A percentile compares a stretch with the other conserved stretches of the same genome.
Conservation (phyloP, 2,329 filamentous ascomycete species). For the Orbilia javanica region DNA sequence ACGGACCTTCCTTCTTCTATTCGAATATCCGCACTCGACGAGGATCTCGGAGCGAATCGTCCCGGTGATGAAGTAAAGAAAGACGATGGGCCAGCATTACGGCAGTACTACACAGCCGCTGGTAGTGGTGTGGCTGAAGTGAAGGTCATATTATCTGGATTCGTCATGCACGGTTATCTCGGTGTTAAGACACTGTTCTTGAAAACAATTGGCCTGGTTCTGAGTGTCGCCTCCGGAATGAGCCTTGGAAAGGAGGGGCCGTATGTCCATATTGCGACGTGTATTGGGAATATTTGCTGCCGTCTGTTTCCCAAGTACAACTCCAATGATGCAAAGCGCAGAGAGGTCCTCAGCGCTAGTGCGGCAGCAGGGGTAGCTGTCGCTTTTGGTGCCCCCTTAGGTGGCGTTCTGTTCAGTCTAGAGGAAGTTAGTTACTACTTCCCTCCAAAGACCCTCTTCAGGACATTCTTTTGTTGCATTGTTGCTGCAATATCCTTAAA, state of each 20-base stretch:
- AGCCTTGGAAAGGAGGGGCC: constrained; percentile 94
- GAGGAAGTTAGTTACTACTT: constrained; percentile 98
- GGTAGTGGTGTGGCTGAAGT: constrained; percentile 97
- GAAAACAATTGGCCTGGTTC: constrained; percentile 84
- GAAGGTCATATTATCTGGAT: constrained; percentile 96
- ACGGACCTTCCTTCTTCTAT: constrained; percentile 92
- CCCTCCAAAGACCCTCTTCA: constrained; percentile 94
- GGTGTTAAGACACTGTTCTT: constrained; percentile 87
- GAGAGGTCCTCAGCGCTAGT: constrained; percentile 92
- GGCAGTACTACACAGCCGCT: constrained; percentile 86
- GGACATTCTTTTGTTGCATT: constrained; percentile 98
- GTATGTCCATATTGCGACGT: constrained; percentile 96
- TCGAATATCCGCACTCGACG: constrained; percentile 87
- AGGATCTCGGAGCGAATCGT: constrained; percentile 78
- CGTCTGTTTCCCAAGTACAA: constrained; percentile 96
- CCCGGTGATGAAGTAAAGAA: constrained; percentile 45
- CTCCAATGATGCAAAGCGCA: constrained; percentile 88
- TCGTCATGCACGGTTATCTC: constrained; percentile 94
- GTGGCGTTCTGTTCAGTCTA: constrained; percentile 89
- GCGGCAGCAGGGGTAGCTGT: constrained; percentile 93
- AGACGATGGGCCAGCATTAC: constrained; percentile 15
- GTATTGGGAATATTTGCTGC: constrained; percentile 93
- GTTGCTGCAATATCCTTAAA: constrained; percentile 89
- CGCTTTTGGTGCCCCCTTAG: constrained; percentile 90
- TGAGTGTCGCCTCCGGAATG: constrained; percentile 91